phyloP scores from a whole-genome alignment of 495 filamentous ascomycete species.

The Entonaema liquescens region DNA sequence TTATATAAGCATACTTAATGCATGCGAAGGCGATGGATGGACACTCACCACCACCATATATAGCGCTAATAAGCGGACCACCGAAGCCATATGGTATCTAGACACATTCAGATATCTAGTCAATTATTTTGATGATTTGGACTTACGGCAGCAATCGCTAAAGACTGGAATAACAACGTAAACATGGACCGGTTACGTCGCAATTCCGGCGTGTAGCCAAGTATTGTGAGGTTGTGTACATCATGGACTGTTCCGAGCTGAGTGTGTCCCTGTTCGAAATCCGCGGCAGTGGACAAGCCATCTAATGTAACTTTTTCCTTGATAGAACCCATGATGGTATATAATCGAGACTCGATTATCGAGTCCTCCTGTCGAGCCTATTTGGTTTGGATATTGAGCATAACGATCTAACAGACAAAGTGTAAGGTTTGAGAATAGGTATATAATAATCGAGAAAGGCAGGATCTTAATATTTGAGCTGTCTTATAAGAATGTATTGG shows the following conservation, averaged over 20 bases:
- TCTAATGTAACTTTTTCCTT: slow-evolving; percentile 23
- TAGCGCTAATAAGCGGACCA: slow-evolving; percentile 49
- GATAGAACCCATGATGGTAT: slow-evolving; percentile 26
- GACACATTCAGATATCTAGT: slow-evolving; percentile 12
- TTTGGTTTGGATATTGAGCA: not conserved
- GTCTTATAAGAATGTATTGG: slow-evolving; percentile 5
- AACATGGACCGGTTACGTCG: slow-evolving; percentile 60
- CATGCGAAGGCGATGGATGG: not conserved
- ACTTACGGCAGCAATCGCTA: slow-evolving; percentile 57
- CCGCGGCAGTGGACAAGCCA: slow-evolving; percentile 2
- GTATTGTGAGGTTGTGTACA: slow-evolving; percentile 60
- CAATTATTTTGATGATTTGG: not conserved
- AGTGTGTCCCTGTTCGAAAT: slow-evolving; percentile 34
- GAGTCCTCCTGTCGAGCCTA: not conserved
- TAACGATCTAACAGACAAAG: no score
- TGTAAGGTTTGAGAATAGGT: no score
- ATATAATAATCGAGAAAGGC: not conserved
- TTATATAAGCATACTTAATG: slow-evolving; percentile 9
- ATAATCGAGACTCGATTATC: no score
- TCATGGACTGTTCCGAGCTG: slow-evolving; percentile 52
- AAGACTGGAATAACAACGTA: slow-evolving; percentile 51
- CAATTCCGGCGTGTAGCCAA: slow-evolving; percentile 71
- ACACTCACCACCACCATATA: slow-evolving; percentile 51
- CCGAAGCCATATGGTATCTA: slow-evolving; percentile 54
- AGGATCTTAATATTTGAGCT: not conserved